Evolutionary conservation across 495 filamentous ascomycete species (phyloP).

Genomic region (Aspergillus steynii): DNA sequence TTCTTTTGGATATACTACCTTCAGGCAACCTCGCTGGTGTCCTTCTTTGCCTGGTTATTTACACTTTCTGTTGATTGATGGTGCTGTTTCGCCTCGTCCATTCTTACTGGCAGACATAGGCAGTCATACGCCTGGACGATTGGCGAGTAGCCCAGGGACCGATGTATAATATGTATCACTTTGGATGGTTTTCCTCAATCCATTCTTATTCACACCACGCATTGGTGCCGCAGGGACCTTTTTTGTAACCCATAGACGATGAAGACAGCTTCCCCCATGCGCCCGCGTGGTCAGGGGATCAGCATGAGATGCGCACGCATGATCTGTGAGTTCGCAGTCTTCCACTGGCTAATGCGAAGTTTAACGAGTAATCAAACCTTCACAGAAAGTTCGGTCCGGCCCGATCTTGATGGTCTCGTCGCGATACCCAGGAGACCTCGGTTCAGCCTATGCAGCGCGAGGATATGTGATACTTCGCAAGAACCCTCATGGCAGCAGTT

Average conservation of each 20-base stretch:
- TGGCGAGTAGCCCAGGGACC: background rate
- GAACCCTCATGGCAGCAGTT: no score
- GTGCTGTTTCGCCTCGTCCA: background rate
- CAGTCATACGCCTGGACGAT: background rate
- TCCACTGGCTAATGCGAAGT: no score
- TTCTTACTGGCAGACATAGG: background rate
- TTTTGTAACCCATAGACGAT: background rate
- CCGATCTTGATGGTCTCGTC: background rate
- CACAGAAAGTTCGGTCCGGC: no score
- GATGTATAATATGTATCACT: background rate
- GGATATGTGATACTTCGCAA: no score
- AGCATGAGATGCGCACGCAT: background rate
- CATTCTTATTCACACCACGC: background rate
- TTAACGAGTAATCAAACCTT: no score
- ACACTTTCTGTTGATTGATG: background rate
- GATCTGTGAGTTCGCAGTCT: no score
- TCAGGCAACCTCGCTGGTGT: background rate
- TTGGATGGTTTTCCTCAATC: background rate
- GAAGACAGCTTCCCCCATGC: background rate
- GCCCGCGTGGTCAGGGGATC: background rate
- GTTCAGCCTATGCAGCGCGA: background rate
- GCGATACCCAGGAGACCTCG: background rate
- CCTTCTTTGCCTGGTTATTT: background rate
- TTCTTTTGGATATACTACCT: background rate
- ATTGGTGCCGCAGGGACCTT: no score